Evolutionary conservation across 345 rosid species (phyloP).

Genomic region (Camelina neglecta): DNA sequence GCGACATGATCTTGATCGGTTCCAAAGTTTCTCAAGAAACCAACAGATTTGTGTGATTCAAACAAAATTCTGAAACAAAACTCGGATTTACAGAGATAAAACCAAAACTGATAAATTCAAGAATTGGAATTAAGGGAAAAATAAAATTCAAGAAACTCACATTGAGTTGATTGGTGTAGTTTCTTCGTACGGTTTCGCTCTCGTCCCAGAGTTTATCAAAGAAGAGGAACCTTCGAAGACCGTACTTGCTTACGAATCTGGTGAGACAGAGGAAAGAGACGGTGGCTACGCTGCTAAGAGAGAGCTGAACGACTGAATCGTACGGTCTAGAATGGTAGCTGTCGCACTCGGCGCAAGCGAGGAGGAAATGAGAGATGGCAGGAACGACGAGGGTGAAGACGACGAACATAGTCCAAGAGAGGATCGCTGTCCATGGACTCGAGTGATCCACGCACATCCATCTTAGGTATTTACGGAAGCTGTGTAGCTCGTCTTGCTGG

Average conservation of each 20-base stretch:
- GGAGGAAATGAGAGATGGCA: constrained; percentile 62
- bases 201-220: constrained; percentile 87
- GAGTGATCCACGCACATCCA: constrained; percentile 98
- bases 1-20: neutral
- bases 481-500: constrained; percentile 73
- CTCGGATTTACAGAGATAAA: neutral
- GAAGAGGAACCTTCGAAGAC: constrained; percentile 80
- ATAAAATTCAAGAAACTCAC: constrained; percentile 46
- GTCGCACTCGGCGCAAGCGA: constrained; percentile 79
- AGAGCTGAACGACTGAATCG: constrained; percentile 75
- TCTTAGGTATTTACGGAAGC: constrained; percentile 72
- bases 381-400: constrained; percentile 73
- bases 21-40: neutral
- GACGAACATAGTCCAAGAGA: constrained; percentile 82
- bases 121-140: neutral
- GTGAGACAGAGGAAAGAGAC: constrained; percentile 77
- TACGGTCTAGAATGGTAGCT: constrained; percentile 69
- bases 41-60: neutral
- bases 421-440: constrained; percentile 47
- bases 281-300: constrained; percentile 71
- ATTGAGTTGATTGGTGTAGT: constrained; percentile 77
- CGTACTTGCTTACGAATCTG: constrained; percentile 63
- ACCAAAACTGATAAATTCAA: neutral
- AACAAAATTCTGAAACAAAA: neutral
- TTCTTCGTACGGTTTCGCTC: constrained; percentile 72